Conservation (phyloP, 2,329 filamentous ascomycete genomes). For the Fusarium sp. region DNA sequence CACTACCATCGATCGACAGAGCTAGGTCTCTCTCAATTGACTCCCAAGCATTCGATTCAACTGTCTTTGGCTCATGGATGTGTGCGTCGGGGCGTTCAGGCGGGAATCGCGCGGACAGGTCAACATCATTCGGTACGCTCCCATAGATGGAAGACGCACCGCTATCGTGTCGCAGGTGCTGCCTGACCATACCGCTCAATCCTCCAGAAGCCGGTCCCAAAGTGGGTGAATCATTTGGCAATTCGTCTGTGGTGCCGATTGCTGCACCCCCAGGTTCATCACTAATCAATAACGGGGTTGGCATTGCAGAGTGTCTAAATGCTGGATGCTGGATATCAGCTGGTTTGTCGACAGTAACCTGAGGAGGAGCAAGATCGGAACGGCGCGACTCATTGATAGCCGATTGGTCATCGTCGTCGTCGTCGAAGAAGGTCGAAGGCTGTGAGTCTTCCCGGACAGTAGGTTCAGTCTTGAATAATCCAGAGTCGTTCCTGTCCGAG, state of each 20-base stretch:
- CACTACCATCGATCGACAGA: conserved; percentile 46
- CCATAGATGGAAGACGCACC: conserved; percentile 84
- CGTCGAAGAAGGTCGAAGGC: conserved; percentile 59
- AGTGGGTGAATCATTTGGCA: conserved; percentile 78
- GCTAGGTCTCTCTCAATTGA: conserved; percentile 51
- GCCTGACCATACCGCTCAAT: conserved; percentile 83
- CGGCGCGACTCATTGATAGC: conserved; percentile 22
- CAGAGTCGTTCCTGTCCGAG: conserved; percentile 52
- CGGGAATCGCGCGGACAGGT: conserved; percentile 52
- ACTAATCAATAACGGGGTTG: conserved; percentile 59
- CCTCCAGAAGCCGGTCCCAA: conserved; percentile 74
- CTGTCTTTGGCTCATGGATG: conserved; percentile 42
- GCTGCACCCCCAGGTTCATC: conserved; percentile 16
- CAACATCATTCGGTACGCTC: conserved; percentile 55
- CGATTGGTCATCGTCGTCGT: conserved; percentile 59
- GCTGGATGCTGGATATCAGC: conserved; percentile 69
- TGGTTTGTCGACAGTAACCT: conserved; percentile 61
- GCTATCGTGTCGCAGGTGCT: conserved; percentile 87
- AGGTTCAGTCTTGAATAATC: conserved; percentile 49
- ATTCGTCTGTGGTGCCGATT: conserved; percentile 20
- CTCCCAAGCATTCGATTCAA: conserved; percentile 62
- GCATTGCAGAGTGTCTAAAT: conserved; percentile 61
- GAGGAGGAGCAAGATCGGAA: conserved; percentile 48
- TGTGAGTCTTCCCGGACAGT: conserved; percentile 53
- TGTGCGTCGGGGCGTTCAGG: conserved; percentile 53